Evolutionary conservation across 1,139 yeast species (phyloP), one percentile per base, ranked within the genome.

Genomic region (Casaregolazyma suthepensis): DNA sequence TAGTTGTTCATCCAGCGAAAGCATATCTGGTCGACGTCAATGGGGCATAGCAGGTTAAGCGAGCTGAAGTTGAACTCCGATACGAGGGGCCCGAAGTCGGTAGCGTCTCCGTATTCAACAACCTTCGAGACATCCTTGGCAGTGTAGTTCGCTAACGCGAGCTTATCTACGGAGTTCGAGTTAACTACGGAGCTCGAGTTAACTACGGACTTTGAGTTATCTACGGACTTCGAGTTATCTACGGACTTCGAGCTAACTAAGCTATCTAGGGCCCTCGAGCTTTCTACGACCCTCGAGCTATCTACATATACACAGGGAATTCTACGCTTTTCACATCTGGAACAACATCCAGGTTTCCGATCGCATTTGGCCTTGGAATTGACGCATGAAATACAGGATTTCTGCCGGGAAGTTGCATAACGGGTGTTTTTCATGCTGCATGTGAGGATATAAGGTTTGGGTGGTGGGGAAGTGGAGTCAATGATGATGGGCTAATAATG

Each of bases 301-400:
- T 35, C 9, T 35, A 15, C 40, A 35, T 35, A 35, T n/a, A 13
- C 40, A 35, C 40, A 35, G 2, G 40, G 40, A 17, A 35, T 15
- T 35, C 17, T 15, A n/a, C 9, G 5, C 9, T 13, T n/a, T 13
- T 35, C 40, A 35, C 40, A 35, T 35, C 40, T 35, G 17, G 40
- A 35, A 20, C 55, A 53, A 12, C 17, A 18, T 5, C 31, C 45
- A 10, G 13, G 23, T 31, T 4, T 35, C 12, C 50, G 51, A 26
- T 50, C 51, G n/a, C 55, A 53, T 40, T 43, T 50, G 15, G 51
- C 46, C 35, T 53, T 53, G 12, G 55, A 47, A 15, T 29, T n/a
- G 29, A 52, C 26, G 42, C 55, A 53, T 15, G 46, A 44, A 17
- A 38, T 18, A 42, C 54, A 53, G 2, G 55, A 26, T 17, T 53